Conservation (phyloP, 345 rosid species). For the Eutrema yunnanense region DNA sequence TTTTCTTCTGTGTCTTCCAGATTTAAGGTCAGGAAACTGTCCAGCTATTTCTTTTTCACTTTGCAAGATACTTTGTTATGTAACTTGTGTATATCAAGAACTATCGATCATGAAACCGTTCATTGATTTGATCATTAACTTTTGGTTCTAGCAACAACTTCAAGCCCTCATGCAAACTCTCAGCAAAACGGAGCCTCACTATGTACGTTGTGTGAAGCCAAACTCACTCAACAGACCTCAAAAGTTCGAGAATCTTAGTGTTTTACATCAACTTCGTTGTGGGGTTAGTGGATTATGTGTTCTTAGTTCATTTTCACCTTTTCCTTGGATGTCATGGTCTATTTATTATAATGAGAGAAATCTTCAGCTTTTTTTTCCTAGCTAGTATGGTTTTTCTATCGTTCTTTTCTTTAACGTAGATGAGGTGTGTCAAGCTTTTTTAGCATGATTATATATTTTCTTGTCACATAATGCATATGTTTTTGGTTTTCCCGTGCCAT, state of each 20-base stretch:
- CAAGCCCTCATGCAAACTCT: constrained; percentile 98
- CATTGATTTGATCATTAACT: constrained; percentile 3
- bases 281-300: constrained; percentile 60
- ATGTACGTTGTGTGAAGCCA: constrained; percentile 98
- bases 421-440: not conserved
- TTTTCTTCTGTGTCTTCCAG: constrained; percentile 95
- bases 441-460: not conserved
- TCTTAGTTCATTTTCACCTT: constrained; percentile 9
- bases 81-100: constrained; percentile 4
- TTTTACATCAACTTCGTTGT: constrained; percentile 90
- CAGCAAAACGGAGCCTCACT: constrained; percentile 89
- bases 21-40: constrained; percentile 63
- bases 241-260: constrained; percentile 77
- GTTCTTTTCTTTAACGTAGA: constrained; percentile 1
- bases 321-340: constrained; percentile 3
- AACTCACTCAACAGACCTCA: constrained; percentile 85
- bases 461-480: not conserved
- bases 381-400: constrained; percentile 1
- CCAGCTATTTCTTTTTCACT: not conserved
- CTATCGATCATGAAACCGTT: not conserved
- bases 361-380: not conserved
- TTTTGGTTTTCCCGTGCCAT: not conserved
- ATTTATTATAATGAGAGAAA: not conserved
- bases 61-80: not conserved
- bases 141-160: constrained; percentile 83